Evolutionary conservation across 805 yeast genomes (phyloP).

Genomic region (Myxozyma melibiosi): DNA sequence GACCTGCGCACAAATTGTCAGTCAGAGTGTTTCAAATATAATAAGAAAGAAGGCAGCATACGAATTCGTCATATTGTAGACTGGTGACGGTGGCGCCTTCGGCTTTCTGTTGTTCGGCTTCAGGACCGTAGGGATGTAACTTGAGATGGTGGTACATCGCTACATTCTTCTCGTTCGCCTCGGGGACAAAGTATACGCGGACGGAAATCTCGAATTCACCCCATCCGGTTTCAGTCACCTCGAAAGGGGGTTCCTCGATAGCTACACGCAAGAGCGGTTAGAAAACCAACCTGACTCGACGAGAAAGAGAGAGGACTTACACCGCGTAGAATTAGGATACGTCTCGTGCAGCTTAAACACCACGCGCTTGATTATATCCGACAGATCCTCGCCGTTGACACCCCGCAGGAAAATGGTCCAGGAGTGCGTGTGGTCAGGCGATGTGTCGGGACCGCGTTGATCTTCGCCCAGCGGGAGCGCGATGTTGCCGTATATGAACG

Average conservation of each 20-base stretch:
- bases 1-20: constrained; percentile 13
- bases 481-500: constrained; percentile 78
- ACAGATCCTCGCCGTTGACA: constrained; percentile 76
- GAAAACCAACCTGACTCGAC: not conserved
- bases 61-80: constrained; percentile 81
- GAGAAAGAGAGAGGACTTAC: constrained; percentile 14
- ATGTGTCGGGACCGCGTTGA: constrained; percentile 61
- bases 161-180: constrained; percentile 83
- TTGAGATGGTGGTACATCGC: constrained; percentile 86
- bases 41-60: constrained; percentile 39
- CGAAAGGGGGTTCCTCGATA: constrained; percentile 87
- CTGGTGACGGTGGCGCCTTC: constrained; percentile 54
- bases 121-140: constrained; percentile 76
- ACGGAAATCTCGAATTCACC: constrained; percentile 96
- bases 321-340: constrained; percentile 80
- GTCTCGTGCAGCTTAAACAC: constrained; percentile 96
- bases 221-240: constrained; percentile 98
- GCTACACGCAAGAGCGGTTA: constrained; percentile 39
- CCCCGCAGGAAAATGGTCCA: constrained; percentile 93
- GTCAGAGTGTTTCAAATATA: not conserved
- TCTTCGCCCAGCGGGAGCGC: constrained; percentile 65
- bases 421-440: constrained; percentile 87
- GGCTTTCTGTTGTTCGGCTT: constrained; percentile 40
- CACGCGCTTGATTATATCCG: constrained; percentile 82
- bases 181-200: constrained; percentile 82